phyloP scores from a whole-genome alignment of 2,329 filamentous ascomycete species.

The Cordyceps javanica region DNA sequence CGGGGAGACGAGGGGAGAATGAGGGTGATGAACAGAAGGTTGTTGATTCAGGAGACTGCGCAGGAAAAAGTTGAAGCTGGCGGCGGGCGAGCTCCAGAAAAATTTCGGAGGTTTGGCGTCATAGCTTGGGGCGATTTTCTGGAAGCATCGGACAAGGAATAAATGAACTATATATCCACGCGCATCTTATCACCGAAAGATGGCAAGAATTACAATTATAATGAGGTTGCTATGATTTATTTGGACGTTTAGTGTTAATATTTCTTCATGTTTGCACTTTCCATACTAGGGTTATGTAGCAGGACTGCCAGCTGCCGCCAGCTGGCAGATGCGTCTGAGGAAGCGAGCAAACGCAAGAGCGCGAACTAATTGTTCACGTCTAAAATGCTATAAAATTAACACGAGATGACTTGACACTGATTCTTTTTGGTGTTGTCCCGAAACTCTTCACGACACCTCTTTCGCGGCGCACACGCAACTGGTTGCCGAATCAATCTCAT shows the following conservation, averaged over 20 bases:
- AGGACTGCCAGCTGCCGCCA: background rate
- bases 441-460: background rate
- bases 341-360: conserved; percentile 11
- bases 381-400: background rate
- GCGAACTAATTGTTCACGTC: background rate
- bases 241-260: no score
- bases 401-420: background rate
- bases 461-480: no score
- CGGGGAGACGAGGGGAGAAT: background rate
- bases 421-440: background rate
- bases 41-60: background rate
- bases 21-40: no score
- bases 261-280: conserved; percentile 4
- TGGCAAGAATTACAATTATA: background rate
- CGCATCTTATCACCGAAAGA: no score
- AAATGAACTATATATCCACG: background rate
- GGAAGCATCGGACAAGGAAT: background rate
- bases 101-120: conserved; percentile 3
- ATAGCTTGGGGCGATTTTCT: background rate
- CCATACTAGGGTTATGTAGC: background rate
- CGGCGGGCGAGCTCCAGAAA: conserved; percentile 5
- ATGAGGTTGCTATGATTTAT: no score
- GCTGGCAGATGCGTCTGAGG: background rate
- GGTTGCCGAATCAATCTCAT: background rate
- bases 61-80: background rate